Evolutionary conservation across 2,329 filamentous ascomycete genomes (phyloP).

Genomic region (Aspergillus novoparasiticus): DNA sequence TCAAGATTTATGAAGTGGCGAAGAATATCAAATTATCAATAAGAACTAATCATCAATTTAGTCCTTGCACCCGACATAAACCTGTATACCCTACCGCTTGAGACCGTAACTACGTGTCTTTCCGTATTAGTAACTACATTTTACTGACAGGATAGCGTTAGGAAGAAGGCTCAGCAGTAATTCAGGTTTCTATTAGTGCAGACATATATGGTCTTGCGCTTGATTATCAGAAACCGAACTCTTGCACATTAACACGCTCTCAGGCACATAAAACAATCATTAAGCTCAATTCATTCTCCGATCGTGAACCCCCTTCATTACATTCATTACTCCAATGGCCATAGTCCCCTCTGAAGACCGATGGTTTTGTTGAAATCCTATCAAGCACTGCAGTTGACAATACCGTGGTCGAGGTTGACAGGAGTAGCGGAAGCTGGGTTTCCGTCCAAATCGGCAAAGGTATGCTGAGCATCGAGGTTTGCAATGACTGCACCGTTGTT

Average conservation of each 20-base stretch:
- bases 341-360: not conserved
- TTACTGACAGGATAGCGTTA: not conserved
- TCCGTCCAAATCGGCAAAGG: slow-evolving; percentile 15
- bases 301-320: not conserved
- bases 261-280: not conserved
- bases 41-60: not conserved
- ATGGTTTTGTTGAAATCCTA: not conserved
- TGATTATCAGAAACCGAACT: not conserved
- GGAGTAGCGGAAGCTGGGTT: slow-evolving; percentile 2
- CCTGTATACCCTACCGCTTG: not conserved
- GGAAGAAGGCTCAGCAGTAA: not conserved
- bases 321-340: not conserved
- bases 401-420: slow-evolving; percentile 7
- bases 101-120: not conserved
- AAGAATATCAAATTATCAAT: not conserved
- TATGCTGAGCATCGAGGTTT: slow-evolving; percentile 17
- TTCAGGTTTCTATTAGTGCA: not conserved
- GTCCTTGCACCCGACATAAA: not conserved
- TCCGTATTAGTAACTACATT: not conserved
- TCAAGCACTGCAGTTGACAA: slow-evolving; percentile 9
- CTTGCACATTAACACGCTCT: not conserved
- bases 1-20: not conserved
- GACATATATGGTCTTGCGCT: not conserved
- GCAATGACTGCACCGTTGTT: slow-evolving; percentile 12
- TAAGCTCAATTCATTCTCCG: not conserved